Evolutionary conservation across 1,284 basidiomycete species (phyloP), one percentile per base, ranked within the genome.

Genomic region (Xerocomus nothofagi): DNA sequence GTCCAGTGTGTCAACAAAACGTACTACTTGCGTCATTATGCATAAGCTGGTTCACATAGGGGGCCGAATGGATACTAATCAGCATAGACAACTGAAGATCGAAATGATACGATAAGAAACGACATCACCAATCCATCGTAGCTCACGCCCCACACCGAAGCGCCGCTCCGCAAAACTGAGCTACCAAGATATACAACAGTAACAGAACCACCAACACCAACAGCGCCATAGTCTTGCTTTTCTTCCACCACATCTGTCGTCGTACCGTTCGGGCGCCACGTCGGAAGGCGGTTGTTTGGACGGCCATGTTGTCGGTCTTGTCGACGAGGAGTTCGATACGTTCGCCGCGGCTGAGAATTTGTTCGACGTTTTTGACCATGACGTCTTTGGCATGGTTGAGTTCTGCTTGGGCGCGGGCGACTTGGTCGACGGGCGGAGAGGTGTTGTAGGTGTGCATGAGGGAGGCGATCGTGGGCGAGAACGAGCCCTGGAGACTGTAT

Each of bases 191-290:
- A 74, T 90, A 97, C 3, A 93, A 54, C 43, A 95, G 68, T 37
- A 92, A 59, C 61, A 96, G 57, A 8, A 72, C 84, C 32, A 95
- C 89, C 39, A 94, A 69, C 9, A 84, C 75, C 38, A 81, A 81
- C 33, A 98, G 70, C 2, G 74, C 82, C 59, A 91, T 65, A 41
- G 93, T 82, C 69, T 89, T 86, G 55, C 77, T 84, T 65, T 93
- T 96, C 71, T 84, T 87, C 94, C 94, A 99, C 92, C 96, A 98
- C 89, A 98, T 96, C 67, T 95, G 86, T 54, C 94, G 78, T 39
- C 96, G 76, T 14, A 95, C 85, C 2, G 79, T 84, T 32, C 93
- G 80, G 6, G 95, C 94, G 3, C 96, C 91, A 44, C 96, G 78
- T 39, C 95, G 75, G 73, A 99, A 99, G 2, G 93, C 93, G n/a